Evolutionary conservation across 2,329 filamentous ascomycete genomes (phyloP).

Genomic region (Orbilia oligospora): DNA sequence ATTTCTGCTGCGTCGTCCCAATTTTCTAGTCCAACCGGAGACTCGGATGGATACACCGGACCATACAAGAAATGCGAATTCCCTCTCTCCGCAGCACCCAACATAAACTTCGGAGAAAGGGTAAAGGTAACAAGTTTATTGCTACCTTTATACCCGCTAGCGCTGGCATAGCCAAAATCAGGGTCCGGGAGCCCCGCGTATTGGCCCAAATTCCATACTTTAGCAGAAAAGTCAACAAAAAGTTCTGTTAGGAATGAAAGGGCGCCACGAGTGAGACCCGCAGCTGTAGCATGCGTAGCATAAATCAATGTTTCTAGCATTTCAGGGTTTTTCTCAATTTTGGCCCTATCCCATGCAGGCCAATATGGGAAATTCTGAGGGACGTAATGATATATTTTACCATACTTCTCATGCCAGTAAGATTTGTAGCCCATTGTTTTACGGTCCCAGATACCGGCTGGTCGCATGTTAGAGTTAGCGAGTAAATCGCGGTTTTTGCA

Average conservation of each 20-base stretch:
- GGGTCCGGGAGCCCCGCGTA: conserved; percentile 9
- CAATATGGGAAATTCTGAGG: conserved; percentile 25
- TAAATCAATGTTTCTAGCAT: conserved; percentile 11
- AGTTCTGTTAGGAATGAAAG: conserved; percentile 15
- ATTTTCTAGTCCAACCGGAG: not conserved
- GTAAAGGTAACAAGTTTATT: not conserved
- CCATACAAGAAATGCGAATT: not conserved
- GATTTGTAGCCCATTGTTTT: conserved; percentile 7
- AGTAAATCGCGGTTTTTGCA: conserved; percentile 22
- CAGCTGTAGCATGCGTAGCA: conserved; percentile 9
- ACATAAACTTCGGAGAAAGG: not conserved
- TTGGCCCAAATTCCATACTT: not conserved
- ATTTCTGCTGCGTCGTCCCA: conserved; percentile 40
- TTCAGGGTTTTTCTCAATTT: not conserved
- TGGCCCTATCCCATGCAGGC: not conserved
- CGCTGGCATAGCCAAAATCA: conserved; percentile 3
- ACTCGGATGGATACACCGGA: not conserved
- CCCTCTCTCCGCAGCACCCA: conserved; percentile 21
- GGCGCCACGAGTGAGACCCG: conserved; percentile 10
- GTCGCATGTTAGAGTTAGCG: conserved; percentile 2
- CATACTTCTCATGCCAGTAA: conserved; percentile 36
- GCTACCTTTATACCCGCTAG: not conserved
- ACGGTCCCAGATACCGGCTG: conserved; percentile 28
- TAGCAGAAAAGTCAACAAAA: conserved; percentile 22
- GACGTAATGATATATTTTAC: conserved; percentile 28